Percentiles rank a stretch among this genome's conserved stretches.
Conservation (phyloP, 176 grass and related monocot species). For the Pontederia crassipes region DNA sequence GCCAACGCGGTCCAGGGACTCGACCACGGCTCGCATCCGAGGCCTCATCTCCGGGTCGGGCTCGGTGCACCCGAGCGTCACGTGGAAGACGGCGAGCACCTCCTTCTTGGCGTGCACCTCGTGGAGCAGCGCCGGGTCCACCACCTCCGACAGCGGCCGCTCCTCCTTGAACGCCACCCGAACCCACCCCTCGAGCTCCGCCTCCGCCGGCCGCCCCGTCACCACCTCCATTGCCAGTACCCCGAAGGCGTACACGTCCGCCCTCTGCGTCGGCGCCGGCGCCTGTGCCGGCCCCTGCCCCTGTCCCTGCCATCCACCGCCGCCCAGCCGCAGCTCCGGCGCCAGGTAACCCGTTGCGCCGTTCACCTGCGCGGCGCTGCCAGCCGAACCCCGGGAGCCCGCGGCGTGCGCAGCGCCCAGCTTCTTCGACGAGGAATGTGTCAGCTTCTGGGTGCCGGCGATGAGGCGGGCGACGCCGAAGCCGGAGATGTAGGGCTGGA, state of each 20-base stretch:
- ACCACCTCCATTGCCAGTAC: constrained; percentile 81
- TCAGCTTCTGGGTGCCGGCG: constrained; percentile 45
- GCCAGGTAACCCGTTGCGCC: constrained; percentile 42
- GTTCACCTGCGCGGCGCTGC: constrained; percentile 29
- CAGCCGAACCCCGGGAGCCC: no score
- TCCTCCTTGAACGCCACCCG: constrained; percentile 85
- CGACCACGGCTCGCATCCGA: constrained; percentile 68
- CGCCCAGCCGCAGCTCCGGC: no score
- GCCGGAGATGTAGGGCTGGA: constrained; percentile 62
- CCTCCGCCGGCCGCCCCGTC: constrained; percentile 31
- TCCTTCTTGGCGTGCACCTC: constrained; percentile 99
- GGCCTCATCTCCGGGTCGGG: constrained; percentile 66
- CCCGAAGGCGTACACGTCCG: constrained; percentile 88
- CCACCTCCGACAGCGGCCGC: constrained; percentile 88
- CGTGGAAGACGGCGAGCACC: constrained; percentile 88
- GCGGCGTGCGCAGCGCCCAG: no score
- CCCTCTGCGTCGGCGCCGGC: constrained; percentile 52
- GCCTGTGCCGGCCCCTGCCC: constrained; percentile 33
- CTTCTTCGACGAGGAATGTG: constrained; percentile 38
- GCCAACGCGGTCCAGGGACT: constrained; percentile 69
- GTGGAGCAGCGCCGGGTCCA: constrained; percentile 77
- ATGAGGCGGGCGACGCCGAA: constrained; percentile 82
- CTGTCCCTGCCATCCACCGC: no score
- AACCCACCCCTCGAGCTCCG: constrained; percentile 83
- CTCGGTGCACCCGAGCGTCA: constrained; percentile 87